Conservation (phyloP, 371 early-diverging fungal species). For the Dichotomocladium elegans region DNA sequence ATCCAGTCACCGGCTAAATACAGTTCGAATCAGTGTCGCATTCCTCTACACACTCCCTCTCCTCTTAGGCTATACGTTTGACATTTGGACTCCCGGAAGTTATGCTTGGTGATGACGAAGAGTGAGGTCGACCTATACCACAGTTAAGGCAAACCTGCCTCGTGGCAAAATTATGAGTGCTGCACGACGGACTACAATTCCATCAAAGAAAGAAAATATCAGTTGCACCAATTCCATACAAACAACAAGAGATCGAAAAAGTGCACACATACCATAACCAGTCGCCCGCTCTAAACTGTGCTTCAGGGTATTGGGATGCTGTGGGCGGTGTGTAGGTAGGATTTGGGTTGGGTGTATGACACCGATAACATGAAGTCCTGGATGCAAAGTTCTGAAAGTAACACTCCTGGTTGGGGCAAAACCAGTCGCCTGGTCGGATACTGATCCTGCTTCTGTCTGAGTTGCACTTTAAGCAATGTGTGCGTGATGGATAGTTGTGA, state of each 20-base stretch:
- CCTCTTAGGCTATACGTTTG: constrained; percentile 7
- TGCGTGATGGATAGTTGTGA: constrained; percentile 56
- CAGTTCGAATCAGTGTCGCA: not conserved
- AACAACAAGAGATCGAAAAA: too few species aligned
- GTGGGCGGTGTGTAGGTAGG: constrained; percentile 14
- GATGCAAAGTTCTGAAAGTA: constrained; percentile 80
- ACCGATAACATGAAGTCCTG: constrained; percentile 57
- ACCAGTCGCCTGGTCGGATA: constrained; percentile 70
- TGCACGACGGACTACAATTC: constrained; percentile 44
- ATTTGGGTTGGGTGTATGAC: constrained; percentile 51
- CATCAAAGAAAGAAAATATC: not conserved
- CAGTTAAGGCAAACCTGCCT: constrained; percentile 61
- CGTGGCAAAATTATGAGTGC: constrained; percentile 62
- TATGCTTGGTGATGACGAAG: not conserved
- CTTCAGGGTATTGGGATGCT: constrained; percentile 1
- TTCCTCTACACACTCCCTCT: too few species aligned
- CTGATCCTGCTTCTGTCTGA: constrained; percentile 16
- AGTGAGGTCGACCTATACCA: constrained; percentile 15
- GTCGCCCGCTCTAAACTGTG: constrained; percentile 59
- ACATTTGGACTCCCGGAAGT: not conserved
- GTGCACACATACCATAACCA: constrained; percentile 52
- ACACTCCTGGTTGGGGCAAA: constrained; percentile 67
- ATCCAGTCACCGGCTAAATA: constrained; percentile 12
- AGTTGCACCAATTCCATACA: not conserved
- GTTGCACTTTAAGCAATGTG: constrained; percentile 40